Evolutionary conservation across 2,329 filamentous ascomycete species (phyloP).

Genomic region (Paracamarosporium sp.): DNA sequence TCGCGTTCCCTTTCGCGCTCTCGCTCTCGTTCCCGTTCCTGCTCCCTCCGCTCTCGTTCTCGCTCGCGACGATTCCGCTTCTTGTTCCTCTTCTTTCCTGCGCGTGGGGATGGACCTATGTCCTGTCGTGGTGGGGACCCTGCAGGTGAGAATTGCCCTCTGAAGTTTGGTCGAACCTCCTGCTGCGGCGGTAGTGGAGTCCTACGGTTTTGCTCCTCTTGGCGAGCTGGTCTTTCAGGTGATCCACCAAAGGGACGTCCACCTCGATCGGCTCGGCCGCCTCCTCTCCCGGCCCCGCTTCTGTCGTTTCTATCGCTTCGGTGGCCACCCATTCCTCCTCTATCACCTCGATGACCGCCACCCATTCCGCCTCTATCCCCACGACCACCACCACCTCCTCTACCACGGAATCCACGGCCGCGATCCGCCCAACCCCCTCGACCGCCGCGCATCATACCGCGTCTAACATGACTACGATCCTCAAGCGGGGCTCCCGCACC

Average conservation of each 20-base stretch:
- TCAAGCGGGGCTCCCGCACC: constrained; percentile 46
- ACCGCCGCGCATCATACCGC: constrained; percentile 38
- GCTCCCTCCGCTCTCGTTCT: constrained; percentile 2
- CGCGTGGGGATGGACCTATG: constrained; percentile 26
- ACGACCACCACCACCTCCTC: constrained; percentile 34
- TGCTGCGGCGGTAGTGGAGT: constrained; percentile 18
- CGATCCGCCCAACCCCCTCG: constrained; percentile 44
- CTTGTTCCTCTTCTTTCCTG: constrained; percentile 39
- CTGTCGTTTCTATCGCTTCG: constrained; percentile 21
- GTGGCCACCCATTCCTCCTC: constrained; percentile 30
- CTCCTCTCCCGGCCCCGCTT: constrained; percentile 1
- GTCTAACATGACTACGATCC: constrained; percentile 44
- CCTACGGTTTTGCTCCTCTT: constrained; percentile 33
- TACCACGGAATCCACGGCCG: constrained; percentile 44
- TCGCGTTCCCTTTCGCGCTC: constrained; percentile 29
- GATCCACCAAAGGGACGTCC: constrained; percentile 27
- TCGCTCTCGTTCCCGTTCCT: constrained; percentile 21
- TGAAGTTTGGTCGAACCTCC: constrained; percentile 15
- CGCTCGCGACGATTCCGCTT: constrained; percentile 34
- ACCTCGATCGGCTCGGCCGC: constrained; percentile 19
- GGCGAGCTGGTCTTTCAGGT: constrained; percentile 28
- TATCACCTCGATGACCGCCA: constrained; percentile 20
- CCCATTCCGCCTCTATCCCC: constrained; percentile 24
- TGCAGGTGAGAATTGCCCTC: constrained; percentile 26
- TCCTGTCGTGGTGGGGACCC: constrained; percentile 35